phyloP scores from a whole-genome alignment of 2,329 filamentous ascomycete species.

The Plectosphaerella plurivora region DNA sequence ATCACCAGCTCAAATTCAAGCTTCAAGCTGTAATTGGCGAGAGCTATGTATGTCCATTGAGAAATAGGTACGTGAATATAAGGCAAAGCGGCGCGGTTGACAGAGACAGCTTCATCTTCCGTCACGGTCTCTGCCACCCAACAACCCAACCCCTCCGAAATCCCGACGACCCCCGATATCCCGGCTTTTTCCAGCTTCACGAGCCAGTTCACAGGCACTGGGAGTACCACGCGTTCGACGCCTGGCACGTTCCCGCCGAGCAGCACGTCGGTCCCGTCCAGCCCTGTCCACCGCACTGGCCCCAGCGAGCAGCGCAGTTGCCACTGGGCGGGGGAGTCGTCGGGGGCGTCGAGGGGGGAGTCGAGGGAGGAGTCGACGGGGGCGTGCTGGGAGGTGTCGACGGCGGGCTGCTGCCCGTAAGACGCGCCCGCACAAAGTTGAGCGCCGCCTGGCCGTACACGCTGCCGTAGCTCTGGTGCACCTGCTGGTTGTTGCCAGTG shows the following conservation, averaged over 20 bases:
- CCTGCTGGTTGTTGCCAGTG: slow-evolving; percentile 47
- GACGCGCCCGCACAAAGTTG: slow-evolving; percentile 45
- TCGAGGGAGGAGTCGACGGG: neutral
- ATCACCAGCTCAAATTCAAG: too few species aligned
- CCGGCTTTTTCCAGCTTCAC: too few species aligned
- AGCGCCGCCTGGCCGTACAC: slow-evolving; percentile 22
- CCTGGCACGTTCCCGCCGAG: slow-evolving; percentile 13
- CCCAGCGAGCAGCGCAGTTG: slow-evolving; percentile 5
- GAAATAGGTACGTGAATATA: too few species aligned
- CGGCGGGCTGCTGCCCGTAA: neutral
- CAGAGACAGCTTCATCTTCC: too few species aligned
- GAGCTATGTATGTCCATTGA: too few species aligned
- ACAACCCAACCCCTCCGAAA: too few species aligned
- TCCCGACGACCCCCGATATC: too few species aligned
- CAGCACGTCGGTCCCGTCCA: slow-evolving; percentile 19
- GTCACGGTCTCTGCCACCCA: too few species aligned
- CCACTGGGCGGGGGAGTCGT: neutral
- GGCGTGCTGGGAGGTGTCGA: neutral
- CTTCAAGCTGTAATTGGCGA: too few species aligned
- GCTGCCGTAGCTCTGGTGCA: slow-evolving; percentile 47
- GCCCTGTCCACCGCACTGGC: slow-evolving; percentile 19
- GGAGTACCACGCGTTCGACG: slow-evolving; percentile 40
- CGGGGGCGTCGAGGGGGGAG: neutral
- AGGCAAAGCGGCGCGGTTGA: too few species aligned
- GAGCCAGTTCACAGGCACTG: slow-evolving; percentile 37